Evolutionary conservation across 805 yeast species (phyloP).

Genomic region (Kluyveromyces dobzhanskii): DNA sequence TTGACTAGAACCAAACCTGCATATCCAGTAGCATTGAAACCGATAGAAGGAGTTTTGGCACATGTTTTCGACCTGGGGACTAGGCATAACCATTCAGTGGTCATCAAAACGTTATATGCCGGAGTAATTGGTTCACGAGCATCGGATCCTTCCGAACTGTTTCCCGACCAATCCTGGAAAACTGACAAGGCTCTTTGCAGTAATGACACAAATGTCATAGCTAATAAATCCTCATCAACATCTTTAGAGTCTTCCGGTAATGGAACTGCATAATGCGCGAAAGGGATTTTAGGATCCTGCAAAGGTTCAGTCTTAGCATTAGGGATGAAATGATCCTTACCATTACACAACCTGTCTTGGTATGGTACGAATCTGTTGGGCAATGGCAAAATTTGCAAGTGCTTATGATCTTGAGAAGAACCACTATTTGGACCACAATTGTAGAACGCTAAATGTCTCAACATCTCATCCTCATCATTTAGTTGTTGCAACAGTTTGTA

Average conservation of each 20-base stretch:
- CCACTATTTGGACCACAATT: constrained; percentile 86
- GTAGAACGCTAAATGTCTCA: constrained; percentile 70
- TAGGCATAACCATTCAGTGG: constrained; percentile 73
- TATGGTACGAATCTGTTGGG: constrained; percentile 53
- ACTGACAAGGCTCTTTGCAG: constrained; percentile 65
- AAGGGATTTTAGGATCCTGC: constrained; percentile 52
- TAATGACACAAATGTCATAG: constrained; percentile 62
- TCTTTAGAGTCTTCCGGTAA: constrained; percentile 39
- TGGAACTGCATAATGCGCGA: constrained; percentile 77
- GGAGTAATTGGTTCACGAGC: constrained; percentile 25
- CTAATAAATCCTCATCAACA: constrained; percentile 48
- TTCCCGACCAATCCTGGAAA: constrained; percentile 41
- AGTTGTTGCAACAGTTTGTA: constrained; percentile 45
- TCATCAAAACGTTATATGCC: constrained; percentile 77
- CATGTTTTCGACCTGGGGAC: constrained; percentile 68
- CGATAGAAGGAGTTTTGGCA: constrained; percentile 39
- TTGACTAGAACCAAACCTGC: constrained; percentile 76
- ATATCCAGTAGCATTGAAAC: constrained; percentile 75
- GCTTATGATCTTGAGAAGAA: constrained; percentile 93
- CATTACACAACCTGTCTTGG: constrained; percentile 41
- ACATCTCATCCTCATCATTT: constrained; percentile 33
- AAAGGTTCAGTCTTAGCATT: constrained; percentile 49
- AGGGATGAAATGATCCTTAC: constrained; percentile 46
- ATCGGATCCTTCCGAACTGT: constrained; percentile 17
- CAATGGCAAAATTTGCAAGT: constrained; percentile 72